Evolutionary conservation across 306 rosid genomes (phyloP).

Genomic region (Begonia loranthoides): DNA sequence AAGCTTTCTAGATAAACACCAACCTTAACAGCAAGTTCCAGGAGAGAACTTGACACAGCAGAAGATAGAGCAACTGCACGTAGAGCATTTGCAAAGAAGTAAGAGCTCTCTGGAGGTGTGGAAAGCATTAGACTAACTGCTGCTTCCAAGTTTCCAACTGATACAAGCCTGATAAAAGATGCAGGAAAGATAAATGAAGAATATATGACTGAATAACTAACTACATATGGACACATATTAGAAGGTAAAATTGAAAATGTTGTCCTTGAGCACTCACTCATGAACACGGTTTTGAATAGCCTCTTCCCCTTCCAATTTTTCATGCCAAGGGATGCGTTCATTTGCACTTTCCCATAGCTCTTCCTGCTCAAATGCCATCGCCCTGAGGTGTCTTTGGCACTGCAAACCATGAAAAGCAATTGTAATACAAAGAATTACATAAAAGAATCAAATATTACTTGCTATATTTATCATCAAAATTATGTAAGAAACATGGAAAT

Average conservation of each 20-base stretch:
- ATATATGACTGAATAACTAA: conserved; percentile 1
- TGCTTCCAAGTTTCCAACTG: conserved; percentile 82
- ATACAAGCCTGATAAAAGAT: conserved; percentile 48
- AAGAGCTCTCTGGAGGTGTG: conserved; percentile 93
- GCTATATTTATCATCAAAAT: neutral
- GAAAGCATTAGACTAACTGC: conserved; percentile 95
- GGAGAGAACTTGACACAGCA: conserved; percentile 84
- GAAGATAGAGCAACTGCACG: conserved; percentile 98
- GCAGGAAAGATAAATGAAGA: conserved; percentile 4
- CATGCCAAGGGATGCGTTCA: conserved; percentile 93
- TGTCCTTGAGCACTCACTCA: conserved; percentile 42
- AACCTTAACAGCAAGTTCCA: conserved; percentile 97
- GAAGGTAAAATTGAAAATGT: neutral
- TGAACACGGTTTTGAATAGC: conserved; percentile 81
- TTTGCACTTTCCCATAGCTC: conserved; percentile 78
- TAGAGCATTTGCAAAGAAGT: conserved; percentile 77
- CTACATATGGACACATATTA: conserved; percentile 1
- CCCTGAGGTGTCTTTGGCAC: conserved; percentile 67
- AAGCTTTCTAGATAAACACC: conserved; percentile 18
- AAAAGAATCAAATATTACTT: neutral
- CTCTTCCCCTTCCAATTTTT: conserved; percentile 80
- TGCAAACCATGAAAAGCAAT: conserved; percentile 27
- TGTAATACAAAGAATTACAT: conserved; percentile 12
- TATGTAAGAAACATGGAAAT: conserved; percentile 2
- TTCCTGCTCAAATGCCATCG: conserved; percentile 84